Conservation (phyloP, 441 rosid genomes). For the Populus tomentosa region DNA sequence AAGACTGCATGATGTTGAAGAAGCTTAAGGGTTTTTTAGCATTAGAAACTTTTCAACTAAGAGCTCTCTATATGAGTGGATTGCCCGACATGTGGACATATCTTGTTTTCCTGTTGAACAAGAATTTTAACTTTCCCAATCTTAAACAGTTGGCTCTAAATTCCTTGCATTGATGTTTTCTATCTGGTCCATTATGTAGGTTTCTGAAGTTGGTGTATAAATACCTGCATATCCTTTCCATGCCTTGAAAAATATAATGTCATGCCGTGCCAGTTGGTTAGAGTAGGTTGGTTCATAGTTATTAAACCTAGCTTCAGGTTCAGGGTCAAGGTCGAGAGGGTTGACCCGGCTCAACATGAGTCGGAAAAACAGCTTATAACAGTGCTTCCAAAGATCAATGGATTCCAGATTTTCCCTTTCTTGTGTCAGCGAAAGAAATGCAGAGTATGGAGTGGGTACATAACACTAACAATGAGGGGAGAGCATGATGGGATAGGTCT, state of each 20-base stretch:
- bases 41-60: slow-evolving; percentile 17
- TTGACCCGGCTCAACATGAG: no score
- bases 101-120: slow-evolving; percentile 18
- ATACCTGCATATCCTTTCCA: neutral
- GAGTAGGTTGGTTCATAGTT: no score
- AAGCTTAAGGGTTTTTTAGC: slow-evolving; percentile 21
- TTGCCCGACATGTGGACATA: neutral
- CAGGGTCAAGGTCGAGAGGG: no score
- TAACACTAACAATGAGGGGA: no score
- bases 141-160: slow-evolving; percentile 10
- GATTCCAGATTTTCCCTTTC: no score
- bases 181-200: neutral
- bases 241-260: neutral
- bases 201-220: neutral
- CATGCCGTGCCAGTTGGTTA: no score
- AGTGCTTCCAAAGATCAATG: no score
- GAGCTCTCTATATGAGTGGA: slow-evolving; percentile 19
- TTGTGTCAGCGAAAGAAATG: no score
- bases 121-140: slow-evolving; percentile 1
- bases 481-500: no score
- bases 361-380: no score
- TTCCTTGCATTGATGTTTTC: slow-evolving; percentile 7
- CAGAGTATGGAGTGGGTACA: no score
- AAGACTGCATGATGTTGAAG: slow-evolving; percentile 16
- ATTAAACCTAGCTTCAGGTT: no score